Conservation (phyloP, 192 early-diverging fungal genomes). For the Coemansia sp. region DNA sequence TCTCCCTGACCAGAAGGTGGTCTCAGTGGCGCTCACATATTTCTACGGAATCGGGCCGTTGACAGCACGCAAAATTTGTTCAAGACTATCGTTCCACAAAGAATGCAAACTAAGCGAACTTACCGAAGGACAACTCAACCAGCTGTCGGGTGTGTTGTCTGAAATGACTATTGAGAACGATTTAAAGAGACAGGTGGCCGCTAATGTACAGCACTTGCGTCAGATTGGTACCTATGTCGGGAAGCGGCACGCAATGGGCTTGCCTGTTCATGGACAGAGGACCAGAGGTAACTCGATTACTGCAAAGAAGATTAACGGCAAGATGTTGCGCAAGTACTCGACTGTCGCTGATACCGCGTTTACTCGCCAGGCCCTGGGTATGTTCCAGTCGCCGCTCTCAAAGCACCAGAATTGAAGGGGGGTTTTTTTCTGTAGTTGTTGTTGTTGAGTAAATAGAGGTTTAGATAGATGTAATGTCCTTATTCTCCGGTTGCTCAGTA, state of each 20-base stretch:
- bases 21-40: conserved; percentile 78
- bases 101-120: conserved; percentile 87
- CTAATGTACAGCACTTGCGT: conserved; percentile 74
- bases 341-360: conserved; percentile 24
- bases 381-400: conserved; percentile 40
- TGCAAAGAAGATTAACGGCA: conserved; percentile 80
- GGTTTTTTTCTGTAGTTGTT: background rate
- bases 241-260: conserved; percentile 78
- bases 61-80: conserved; percentile 75
- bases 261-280: conserved; percentile 89
- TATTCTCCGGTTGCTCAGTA: background rate
- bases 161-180: conserved; percentile 88
- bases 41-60: conserved; percentile 91
- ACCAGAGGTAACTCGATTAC: conserved; percentile 87
- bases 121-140: conserved; percentile 83
- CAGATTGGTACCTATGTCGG: conserved; percentile 79
- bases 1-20: conserved; percentile 87
- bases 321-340: conserved; percentile 55
- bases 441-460: background rate
- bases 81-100: conserved; percentile 80
- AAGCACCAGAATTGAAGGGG: conserved; percentile 18
- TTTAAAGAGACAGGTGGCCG: conserved; percentile 68
- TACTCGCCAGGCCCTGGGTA: conserved; percentile 27
- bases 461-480: background rate
- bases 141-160: conserved; percentile 82